These are phyloP conservation scores for Pulveroboletus sp. DNA, from an alignment of 768 basidiomycete genomes.

Conservation along the genomic window DNA sequence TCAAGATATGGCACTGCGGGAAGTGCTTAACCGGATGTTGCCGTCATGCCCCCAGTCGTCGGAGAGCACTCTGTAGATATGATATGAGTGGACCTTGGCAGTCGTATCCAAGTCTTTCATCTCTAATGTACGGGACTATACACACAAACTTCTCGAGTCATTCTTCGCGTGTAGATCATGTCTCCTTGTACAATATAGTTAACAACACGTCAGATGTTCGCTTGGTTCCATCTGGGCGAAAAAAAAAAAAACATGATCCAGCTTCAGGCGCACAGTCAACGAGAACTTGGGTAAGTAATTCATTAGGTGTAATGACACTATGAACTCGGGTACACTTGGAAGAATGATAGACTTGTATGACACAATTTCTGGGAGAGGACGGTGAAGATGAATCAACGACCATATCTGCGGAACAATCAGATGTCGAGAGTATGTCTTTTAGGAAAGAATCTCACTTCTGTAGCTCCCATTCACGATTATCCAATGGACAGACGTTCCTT, in stretches of 20 bases:
- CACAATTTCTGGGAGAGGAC: constrained; percentile 11
- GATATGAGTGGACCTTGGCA: background rate
- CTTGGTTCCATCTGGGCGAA: background rate
- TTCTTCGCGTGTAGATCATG: background rate
- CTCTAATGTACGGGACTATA: background rate
- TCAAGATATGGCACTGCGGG: constrained; percentile 11
- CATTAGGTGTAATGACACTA: background rate
- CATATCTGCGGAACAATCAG: constrained; percentile 31
- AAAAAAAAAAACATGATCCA: no score
- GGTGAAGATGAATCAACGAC: constrained; percentile 30
- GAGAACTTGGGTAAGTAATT: background rate
- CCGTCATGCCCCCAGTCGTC: background rate
- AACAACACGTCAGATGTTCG: background rate
- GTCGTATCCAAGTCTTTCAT: background rate
- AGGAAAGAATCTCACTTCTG: constrained; percentile 68
- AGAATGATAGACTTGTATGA: constrained; percentile 9
- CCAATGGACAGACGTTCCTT: constrained; percentile 88
- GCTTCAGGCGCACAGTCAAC: background rate
- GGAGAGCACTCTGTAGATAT: no score
- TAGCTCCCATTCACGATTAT: constrained; percentile 95
- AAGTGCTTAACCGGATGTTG: constrained; percentile 19
- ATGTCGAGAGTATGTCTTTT: background rate
- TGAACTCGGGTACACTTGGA: constrained; percentile 13
- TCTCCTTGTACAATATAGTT: background rate
- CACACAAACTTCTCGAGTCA: background rate